Evolutionary conservation across 345 rosid genomes (phyloP).

Genomic region (Ailanthus altissimus): DNA sequence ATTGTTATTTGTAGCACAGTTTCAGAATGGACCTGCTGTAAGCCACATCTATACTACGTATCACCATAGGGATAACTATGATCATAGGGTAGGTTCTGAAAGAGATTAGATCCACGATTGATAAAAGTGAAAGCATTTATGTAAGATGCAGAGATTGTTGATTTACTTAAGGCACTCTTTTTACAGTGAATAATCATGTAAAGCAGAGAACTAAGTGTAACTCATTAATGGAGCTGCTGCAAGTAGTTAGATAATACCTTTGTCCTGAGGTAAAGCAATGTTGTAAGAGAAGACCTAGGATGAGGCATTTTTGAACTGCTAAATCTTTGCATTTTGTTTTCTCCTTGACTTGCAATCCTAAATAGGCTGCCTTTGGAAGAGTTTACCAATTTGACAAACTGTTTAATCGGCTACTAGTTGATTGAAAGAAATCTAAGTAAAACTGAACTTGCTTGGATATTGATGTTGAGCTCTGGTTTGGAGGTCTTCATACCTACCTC

Average conservation of each 20-base stretch:
- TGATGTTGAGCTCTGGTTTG: neutral
- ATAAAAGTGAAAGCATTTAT: neutral
- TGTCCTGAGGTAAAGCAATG: neutral
- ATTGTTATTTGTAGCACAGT: neutral
- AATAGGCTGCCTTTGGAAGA: neutral
- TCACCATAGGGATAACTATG: neutral
- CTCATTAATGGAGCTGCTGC: neutral
- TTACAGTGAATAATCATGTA: neutral
- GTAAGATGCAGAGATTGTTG: slow-evolving; percentile 1
- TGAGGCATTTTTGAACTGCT: neutral
- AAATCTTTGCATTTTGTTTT: neutral
- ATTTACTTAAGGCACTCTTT: neutral
- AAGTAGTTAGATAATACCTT: neutral
- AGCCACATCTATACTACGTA: neutral
- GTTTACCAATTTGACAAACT: neutral
- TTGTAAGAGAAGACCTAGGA: neutral
- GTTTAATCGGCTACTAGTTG: neutral
- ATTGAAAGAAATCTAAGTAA: neutral
- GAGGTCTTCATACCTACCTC: neutral
- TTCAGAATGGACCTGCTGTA: neutral
- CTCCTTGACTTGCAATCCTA: slow-evolving; percentile 2
- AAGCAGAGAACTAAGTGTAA: neutral
- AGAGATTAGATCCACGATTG: neutral
- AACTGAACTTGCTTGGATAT: neutral
- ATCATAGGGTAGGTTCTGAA: neutral